Conservation (phyloP, 2,329 filamentous ascomycete genomes). For the Phialophora expanda region DNA sequence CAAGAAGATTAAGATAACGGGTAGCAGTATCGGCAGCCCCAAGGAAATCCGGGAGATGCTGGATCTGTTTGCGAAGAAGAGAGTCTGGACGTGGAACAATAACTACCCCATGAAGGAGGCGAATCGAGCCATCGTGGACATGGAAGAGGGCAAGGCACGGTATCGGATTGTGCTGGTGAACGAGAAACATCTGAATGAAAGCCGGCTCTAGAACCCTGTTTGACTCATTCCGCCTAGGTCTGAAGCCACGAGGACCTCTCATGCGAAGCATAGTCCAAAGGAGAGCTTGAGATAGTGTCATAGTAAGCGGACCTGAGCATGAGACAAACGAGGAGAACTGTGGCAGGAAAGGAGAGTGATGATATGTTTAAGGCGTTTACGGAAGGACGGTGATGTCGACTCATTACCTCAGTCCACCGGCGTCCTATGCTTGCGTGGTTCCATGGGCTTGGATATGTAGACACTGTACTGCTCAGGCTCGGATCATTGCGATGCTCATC, state of each 20-base stretch:
- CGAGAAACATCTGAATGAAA: conserved; percentile 31
- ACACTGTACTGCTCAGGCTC: neutral
- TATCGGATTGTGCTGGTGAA: conserved; percentile 56
- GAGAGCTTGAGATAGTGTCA: neutral
- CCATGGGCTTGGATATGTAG: neutral
- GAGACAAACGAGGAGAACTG: neutral
- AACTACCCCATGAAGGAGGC: conserved; percentile 52
- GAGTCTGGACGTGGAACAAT: conserved; percentile 53
- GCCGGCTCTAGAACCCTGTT: neutral
- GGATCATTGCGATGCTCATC: no score
- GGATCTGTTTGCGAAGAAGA: conserved; percentile 51
- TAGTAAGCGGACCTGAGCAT: neutral
- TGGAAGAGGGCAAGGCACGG: conserved; percentile 53
- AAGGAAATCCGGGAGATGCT: conserved; percentile 54
- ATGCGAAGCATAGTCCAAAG: neutral
- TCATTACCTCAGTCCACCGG: neutral
- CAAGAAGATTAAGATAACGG: conserved; percentile 62
- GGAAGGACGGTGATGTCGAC: neutral
- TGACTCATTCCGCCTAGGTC: neutral
- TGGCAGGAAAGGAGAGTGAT: neutral
- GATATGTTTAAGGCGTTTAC: neutral
- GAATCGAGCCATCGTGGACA: conserved; percentile 51
- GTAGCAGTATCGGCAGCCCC: conserved; percentile 53
- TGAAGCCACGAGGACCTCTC: neutral
- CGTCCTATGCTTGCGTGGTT: neutral